A percentile compares a stretch with the other conserved stretches of the same genome.
These are phyloP conservation scores for Neospermospora avenae DNA, from an alignment of 2,329 filamentous ascomycete species.

Conservation along the genomic window DNA sequence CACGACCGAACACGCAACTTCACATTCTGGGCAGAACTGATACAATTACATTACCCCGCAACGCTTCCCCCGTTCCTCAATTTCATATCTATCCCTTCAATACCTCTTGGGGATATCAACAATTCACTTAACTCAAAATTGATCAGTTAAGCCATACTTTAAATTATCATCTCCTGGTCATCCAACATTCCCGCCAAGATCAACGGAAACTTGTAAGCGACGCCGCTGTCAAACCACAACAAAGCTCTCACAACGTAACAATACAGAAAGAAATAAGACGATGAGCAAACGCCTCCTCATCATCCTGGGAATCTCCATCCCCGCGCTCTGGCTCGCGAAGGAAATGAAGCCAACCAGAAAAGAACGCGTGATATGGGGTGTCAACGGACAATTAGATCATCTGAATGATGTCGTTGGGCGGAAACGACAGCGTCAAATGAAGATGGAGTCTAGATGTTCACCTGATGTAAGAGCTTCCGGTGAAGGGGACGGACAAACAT, in stretches of 20 bases:
- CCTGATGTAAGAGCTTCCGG: slow-evolving; percentile 1
- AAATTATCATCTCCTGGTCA: neutral
- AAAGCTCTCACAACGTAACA: neutral
- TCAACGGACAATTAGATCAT: slow-evolving; percentile 11
- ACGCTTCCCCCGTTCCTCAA: neutral
- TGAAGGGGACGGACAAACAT: neutral
- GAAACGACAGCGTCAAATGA: neutral
- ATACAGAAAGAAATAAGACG: neutral
- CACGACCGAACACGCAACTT: neutral
- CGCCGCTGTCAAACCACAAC: neutral
- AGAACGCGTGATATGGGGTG: slow-evolving; percentile 6
- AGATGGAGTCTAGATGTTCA: too few relatives aligned
- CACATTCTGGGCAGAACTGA: neutral
- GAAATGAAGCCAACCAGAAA: slow-evolving; percentile 4
- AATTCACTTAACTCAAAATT: neutral
- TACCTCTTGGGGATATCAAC: neutral
- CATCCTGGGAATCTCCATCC: neutral
- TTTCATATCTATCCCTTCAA: neutral
- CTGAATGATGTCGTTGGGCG: neutral
- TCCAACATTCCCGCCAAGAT: neutral
- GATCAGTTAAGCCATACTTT: neutral
- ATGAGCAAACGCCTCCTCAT: neutral
- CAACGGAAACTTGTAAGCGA: neutral
- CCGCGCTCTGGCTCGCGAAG: neutral
- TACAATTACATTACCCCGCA: neutral